phyloP scores from a whole-genome alignment of 805 yeast genomes.

The Ogataea thermomethanolica region DNA sequence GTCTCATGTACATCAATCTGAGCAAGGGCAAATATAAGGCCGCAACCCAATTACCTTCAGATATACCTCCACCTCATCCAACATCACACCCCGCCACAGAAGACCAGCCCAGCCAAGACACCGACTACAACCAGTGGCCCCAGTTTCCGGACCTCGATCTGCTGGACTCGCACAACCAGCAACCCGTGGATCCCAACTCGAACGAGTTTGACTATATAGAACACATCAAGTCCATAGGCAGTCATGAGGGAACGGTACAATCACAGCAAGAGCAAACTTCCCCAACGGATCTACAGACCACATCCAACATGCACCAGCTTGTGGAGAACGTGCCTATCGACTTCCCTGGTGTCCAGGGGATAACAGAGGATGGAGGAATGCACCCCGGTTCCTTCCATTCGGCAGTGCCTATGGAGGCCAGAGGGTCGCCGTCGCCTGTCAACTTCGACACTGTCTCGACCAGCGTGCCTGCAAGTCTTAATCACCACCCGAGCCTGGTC shows the following conservation, averaged over 20 bases:
- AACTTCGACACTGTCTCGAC: conserved; percentile 22
- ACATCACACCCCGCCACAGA: too few relatives aligned
- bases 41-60: background rate
- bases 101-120: background rate
- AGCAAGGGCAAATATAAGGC: conserved; percentile 15
- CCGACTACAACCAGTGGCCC: conserved; percentile 30
- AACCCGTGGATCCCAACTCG: conserved; percentile 39
- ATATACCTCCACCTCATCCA: too few relatives aligned
- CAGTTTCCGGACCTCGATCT: conserved; percentile 33
- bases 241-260: conserved; percentile 16
- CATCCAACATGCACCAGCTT: conserved; percentile 30
- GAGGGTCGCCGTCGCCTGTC: conserved; percentile 20
- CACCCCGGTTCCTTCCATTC: conserved; percentile 11
- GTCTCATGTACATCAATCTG: conserved; percentile 65
- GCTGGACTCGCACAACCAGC: conserved; percentile 6
- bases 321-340: conserved; percentile 16
- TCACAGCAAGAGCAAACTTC: conserved; percentile 26
- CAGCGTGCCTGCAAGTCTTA: conserved; percentile 22
- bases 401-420: conserved; percentile 6
- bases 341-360: conserved; percentile 1
- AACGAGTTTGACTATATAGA: conserved; percentile 64
- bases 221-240: conserved; percentile 54
- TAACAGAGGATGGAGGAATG: background rate
- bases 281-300: conserved; percentile 22
- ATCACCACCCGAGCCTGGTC: conserved; percentile 23